phyloP scores from a whole-genome alignment of 2,329 filamentous ascomycete species.

The Penicillium janthinellum region DNA sequence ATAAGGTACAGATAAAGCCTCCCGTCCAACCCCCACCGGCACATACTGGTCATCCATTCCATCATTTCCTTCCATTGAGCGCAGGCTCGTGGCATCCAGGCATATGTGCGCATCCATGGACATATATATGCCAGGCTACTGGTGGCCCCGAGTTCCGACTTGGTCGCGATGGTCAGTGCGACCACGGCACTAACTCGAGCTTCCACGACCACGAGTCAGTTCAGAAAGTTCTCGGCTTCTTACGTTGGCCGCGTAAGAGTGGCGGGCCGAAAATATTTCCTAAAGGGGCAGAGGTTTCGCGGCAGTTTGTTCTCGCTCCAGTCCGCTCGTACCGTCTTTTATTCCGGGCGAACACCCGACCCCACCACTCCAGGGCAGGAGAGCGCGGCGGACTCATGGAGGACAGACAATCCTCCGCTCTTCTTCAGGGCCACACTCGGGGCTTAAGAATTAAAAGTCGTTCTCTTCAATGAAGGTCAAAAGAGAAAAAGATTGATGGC shows the following conservation, averaged over 20 bases:
- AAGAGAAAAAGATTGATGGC: background rate
- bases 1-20: too few species aligned
- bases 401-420: background rate
- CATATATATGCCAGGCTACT: too few species aligned
- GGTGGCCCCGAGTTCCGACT: too few species aligned
- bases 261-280: background rate
- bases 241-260: background rate
- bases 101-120: too few species aligned
- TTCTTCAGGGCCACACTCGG: background rate
- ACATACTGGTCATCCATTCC: too few species aligned
- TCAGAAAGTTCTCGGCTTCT: too few species aligned
- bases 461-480: background rate
- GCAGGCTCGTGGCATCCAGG: too few species aligned
- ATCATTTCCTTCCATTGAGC: too few species aligned
- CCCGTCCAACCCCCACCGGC: too few species aligned
- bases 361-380: background rate
- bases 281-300: background rate
- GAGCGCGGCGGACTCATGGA: background rate
- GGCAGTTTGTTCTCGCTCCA: background rate
- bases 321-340: constrained; percentile 1
- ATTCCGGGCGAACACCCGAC: background rate
- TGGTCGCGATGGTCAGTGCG: too few species aligned
- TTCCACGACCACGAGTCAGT: too few species aligned
- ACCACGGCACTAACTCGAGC: too few species aligned
- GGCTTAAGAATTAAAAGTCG: background rate